A percentile compares a stretch with the other conserved stretches of the same genome.
Conservation (phyloP, 2,329 filamentous ascomycete genomes). For the Calycina marina region DNA sequence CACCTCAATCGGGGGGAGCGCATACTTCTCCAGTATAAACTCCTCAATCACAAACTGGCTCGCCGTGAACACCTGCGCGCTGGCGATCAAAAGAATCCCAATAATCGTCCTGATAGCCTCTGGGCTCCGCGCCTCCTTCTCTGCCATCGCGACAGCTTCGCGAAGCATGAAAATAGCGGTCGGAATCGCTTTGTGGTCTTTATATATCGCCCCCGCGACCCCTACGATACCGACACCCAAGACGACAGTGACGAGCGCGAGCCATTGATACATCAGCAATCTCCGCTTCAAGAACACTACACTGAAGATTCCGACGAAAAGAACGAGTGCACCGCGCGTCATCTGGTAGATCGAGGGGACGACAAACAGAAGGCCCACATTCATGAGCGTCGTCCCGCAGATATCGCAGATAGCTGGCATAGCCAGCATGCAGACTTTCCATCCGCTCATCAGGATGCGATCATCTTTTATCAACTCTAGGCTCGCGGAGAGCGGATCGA, state of each 20-base stretch:
- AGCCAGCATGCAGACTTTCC: constrained; percentile 59
- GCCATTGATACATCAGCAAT: constrained; percentile 82
- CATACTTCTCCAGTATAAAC: constrained; percentile 69
- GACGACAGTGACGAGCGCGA: constrained; percentile 75
- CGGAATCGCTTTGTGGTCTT: constrained; percentile 32
- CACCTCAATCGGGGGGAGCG: constrained; percentile 64
- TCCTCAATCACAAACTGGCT: constrained; percentile 95
- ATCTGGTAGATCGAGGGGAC: constrained; percentile 97
- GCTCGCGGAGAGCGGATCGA: constrained; percentile 36
- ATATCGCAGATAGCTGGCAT: constrained; percentile 90
- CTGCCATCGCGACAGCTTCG: constrained; percentile 27
- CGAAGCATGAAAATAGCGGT: constrained; percentile 23
- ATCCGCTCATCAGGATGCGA: constrained; percentile 48
- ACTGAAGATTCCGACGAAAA: constrained; percentile 93
- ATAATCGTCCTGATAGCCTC: constrained; percentile 57
- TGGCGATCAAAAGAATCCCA: constrained; percentile 80
- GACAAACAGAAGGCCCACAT: constrained; percentile 83
- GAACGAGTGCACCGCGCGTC: constrained; percentile 84
- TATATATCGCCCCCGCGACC: constrained; percentile 70
- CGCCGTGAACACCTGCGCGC: constrained; percentile 91
- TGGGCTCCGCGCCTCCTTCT: constrained; percentile 29
- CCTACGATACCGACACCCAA: constrained; percentile 80
- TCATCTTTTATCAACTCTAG: constrained; percentile 38
- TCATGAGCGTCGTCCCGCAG: constrained; percentile 91
- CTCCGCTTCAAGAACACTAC: constrained; percentile 75